Evolutionary conservation across 306 rosid species (phyloP).

Genomic region (Quercus mongolica): DNA sequence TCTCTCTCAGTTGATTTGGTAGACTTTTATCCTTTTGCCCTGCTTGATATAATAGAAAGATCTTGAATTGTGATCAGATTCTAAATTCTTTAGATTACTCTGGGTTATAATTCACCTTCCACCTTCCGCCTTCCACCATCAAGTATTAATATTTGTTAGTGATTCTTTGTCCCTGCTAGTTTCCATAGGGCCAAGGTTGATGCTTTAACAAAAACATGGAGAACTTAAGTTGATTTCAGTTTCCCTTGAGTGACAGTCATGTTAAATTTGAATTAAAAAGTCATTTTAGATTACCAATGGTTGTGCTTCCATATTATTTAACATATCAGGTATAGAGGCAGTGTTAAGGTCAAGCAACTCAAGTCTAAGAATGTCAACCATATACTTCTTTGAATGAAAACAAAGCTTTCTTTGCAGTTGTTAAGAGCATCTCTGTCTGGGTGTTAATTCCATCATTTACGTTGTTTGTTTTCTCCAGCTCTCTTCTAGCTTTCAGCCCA

Average conservation of each 20-base stretch:
- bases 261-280: not conserved
- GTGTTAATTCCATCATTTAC: not conserved
- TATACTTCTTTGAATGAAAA: not conserved
- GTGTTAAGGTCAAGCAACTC: not conserved
- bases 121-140: too few relatives aligned
- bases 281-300: not conserved
- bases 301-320: not conserved
- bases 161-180: not conserved
- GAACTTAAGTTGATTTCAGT: not conserved
- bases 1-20: not conserved
- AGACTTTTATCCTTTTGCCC: too few relatives aligned
- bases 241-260: not conserved
- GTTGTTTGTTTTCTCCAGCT: constrained; percentile 9
- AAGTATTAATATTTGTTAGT: not conserved
- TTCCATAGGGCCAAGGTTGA: not conserved
- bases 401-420: not conserved
- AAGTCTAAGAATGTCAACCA: not conserved
- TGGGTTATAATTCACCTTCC: not conserved
- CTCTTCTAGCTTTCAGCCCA: constrained; percentile 9
- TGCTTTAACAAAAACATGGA: not conserved
- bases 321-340: not conserved
- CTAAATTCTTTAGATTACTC: not conserved
- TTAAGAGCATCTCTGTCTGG: not conserved
- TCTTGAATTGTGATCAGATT: not conserved
- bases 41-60: not conserved